Evolutionary conservation across 192 early-diverging fungal species (phyloP).

Genomic region (Chytriomyces sp.): DNA sequence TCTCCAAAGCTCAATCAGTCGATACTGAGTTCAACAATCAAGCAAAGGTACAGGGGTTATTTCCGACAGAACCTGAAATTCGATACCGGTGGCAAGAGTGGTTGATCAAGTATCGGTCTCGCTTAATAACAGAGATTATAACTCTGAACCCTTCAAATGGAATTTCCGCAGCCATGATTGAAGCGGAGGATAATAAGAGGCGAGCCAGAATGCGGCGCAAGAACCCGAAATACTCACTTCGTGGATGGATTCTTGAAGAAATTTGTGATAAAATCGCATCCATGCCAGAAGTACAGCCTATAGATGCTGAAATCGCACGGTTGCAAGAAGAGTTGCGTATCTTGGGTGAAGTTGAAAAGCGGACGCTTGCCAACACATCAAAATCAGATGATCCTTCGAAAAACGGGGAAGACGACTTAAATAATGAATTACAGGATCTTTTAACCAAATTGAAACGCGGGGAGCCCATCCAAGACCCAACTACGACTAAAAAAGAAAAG

Average conservation of each 20-base stretch:
- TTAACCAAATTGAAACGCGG: constrained; percentile 28
- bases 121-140: constrained; percentile 48
- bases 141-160: not conserved
- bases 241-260: constrained; percentile 76
- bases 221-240: constrained; percentile 79
- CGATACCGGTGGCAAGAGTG: constrained; percentile 49
- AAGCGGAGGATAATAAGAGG: constrained; percentile 37
- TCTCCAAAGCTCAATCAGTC: not conserved
- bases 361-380: not conserved
- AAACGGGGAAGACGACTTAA: constrained; percentile 39
- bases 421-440: constrained; percentile 38
- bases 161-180: constrained; percentile 11
- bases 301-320: constrained; percentile 25
- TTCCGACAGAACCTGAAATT: constrained; percentile 33
- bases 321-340: constrained; percentile 23
- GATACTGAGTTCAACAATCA: not conserved
- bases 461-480: not conserved
- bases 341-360: not conserved
- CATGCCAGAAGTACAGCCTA: constrained; percentile 11
- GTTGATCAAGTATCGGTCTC: constrained; percentile 61
- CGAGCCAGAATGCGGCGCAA: constrained; percentile 59
- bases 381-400: not conserved
- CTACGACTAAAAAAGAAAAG: not conserved
- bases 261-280: constrained; percentile 48
- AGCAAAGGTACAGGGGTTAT: constrained; percentile 10